phyloP scores from a whole-genome alignment of 352 stramenopile genomes.

The Globisporangium orthogonon region DNA sequence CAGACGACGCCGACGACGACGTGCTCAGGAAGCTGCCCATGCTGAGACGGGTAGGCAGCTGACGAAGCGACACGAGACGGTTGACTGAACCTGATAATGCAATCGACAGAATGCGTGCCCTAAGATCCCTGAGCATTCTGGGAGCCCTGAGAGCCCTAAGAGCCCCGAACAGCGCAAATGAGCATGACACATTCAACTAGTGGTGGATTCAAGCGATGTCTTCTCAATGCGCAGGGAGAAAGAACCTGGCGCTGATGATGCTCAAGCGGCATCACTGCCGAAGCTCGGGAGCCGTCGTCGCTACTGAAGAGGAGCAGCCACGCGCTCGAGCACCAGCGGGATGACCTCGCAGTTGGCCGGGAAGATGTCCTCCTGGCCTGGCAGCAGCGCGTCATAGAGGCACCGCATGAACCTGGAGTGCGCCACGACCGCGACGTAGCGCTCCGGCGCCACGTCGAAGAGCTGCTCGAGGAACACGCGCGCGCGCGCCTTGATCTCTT shows the following conservation, averaged over 20 bases:
- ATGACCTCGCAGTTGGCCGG: conserved; percentile 44
- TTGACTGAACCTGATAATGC: too few relatives aligned
- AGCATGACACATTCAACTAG: too few relatives aligned
- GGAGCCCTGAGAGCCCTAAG: not conserved
- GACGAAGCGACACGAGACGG: too few relatives aligned
- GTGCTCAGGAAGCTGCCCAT: conserved; percentile 13
- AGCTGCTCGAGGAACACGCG: conserved; percentile 27
- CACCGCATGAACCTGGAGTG: conserved; percentile 72
- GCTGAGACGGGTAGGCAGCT: not conserved
- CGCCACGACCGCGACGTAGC: conserved; percentile 46
- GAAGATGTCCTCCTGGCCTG: conserved; percentile 22
- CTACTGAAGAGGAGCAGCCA: not conserved
- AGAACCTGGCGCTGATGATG: too few relatives aligned
- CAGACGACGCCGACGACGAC: not conserved
- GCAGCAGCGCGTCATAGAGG: conserved; percentile 38
- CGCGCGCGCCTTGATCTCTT: conserved; percentile 45
- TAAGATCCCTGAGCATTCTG: not conserved
- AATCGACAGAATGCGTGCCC: not conserved
- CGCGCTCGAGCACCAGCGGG: conserved; percentile 31
- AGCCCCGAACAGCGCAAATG: not conserved
- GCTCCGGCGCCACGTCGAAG: conserved; percentile 44
- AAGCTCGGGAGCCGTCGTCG: too few relatives aligned
- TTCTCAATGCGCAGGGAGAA: too few relatives aligned
- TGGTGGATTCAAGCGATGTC: too few relatives aligned
- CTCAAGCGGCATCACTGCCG: too few relatives aligned